Percentiles rank a stretch among this genome's conserved stretches.
These are phyloP conservation scores for Lachnum nothofagi DNA, from an alignment of 2,329 filamentous ascomycete species.

Conservation along the genomic window DNA sequence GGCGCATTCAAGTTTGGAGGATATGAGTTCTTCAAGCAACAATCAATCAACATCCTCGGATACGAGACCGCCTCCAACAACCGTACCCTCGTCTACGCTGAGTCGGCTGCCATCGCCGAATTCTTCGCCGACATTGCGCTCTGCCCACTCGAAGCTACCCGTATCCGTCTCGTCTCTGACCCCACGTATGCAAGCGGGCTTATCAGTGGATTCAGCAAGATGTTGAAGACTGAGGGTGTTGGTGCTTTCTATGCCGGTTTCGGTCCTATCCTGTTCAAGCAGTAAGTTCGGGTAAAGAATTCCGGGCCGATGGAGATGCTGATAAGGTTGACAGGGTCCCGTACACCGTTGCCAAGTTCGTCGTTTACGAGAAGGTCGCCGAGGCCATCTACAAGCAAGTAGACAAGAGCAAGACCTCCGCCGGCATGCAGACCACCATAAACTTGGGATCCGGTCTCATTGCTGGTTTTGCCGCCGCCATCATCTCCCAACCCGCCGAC, in stretches of 20 bases:
- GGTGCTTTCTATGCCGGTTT: slow-evolving; percentile 89
- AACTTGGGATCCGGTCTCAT: slow-evolving; percentile 76
- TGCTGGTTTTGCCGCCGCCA: slow-evolving; percentile 78
- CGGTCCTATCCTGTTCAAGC: slow-evolving; percentile 79
- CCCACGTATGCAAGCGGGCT: slow-evolving; percentile 80
- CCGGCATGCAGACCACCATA: slow-evolving; percentile 67
- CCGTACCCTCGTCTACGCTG: slow-evolving; percentile 77
- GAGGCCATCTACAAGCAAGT: slow-evolving; percentile 64
- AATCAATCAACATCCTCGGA: slow-evolving; percentile 74
- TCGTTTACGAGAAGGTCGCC: slow-evolving; percentile 84
- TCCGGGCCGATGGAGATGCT: slow-evolving; percentile 7
- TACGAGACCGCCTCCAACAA: slow-evolving; percentile 73
- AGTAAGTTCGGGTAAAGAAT: slow-evolving; percentile 44
- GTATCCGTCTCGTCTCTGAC: slow-evolving; percentile 87
- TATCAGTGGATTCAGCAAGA: slow-evolving; percentile 75
- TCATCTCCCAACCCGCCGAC: slow-evolving; percentile 85
- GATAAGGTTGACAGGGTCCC: slow-evolving; percentile 56
- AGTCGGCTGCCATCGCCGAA: slow-evolving; percentile 59
- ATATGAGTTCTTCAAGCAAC: slow-evolving; percentile 95
- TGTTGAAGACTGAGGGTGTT: slow-evolving; percentile 74
- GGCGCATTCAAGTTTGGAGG: slow-evolving; percentile 91
- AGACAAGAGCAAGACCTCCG: slow-evolving; percentile 67
- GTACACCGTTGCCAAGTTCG: slow-evolving; percentile 94
- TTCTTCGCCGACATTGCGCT: slow-evolving; percentile 76
- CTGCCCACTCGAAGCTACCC: slow-evolving; percentile 86